Evolutionary conservation across 2,329 filamentous ascomycete genomes (phyloP).

Genomic region (Sporothrix inflata): DNA sequence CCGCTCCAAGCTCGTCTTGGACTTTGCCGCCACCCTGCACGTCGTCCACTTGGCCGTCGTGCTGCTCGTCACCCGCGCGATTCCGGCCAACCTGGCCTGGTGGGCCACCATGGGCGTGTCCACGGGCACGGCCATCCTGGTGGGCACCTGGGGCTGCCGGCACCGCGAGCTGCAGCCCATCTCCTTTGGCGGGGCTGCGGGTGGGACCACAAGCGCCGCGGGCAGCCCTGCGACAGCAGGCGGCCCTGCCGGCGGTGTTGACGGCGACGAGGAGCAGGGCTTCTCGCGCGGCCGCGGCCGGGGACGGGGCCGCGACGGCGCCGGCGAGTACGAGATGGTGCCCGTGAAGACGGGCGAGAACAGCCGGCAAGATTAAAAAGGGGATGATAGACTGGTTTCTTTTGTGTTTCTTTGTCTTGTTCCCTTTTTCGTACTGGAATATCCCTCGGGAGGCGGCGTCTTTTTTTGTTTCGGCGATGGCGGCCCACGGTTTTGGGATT

Average conservation of each 20-base stretch:
- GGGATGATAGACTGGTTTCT: not conserved
- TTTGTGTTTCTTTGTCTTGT: not conserved
- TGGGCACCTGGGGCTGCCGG: conserved; percentile 89
- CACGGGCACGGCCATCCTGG: conserved; percentile 51
- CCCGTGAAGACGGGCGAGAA: conserved; percentile 43
- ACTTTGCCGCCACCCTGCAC: conserved; percentile 83
- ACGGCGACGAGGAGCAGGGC: conserved; percentile 53
- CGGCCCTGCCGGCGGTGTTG: conserved; percentile 31
- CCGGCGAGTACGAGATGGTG: conserved; percentile 69
- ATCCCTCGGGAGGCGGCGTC: not conserved
- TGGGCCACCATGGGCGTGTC: conserved; percentile 67
- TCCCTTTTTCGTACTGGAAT: not conserved
- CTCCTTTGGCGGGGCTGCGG: conserved; percentile 69
- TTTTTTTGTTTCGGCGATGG: not conserved
- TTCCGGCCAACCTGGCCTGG: conserved; percentile 84
- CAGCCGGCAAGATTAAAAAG: conserved; percentile 25
- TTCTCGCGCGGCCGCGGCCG: conserved; percentile 55
- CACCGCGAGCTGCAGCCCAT: conserved; percentile 90
- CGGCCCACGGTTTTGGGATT: not conserved
- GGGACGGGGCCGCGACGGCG: conserved; percentile 57
- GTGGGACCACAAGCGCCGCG: conserved; percentile 34
- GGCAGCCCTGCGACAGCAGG: conserved; percentile 29
- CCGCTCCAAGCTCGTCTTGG: conserved; percentile 90
- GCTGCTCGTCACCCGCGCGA: conserved; percentile 72
- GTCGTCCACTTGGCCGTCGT: conserved; percentile 47